Evolutionary conservation across 805 yeast species (phyloP).

Genomic region (Ogataea philodendri): DNA sequence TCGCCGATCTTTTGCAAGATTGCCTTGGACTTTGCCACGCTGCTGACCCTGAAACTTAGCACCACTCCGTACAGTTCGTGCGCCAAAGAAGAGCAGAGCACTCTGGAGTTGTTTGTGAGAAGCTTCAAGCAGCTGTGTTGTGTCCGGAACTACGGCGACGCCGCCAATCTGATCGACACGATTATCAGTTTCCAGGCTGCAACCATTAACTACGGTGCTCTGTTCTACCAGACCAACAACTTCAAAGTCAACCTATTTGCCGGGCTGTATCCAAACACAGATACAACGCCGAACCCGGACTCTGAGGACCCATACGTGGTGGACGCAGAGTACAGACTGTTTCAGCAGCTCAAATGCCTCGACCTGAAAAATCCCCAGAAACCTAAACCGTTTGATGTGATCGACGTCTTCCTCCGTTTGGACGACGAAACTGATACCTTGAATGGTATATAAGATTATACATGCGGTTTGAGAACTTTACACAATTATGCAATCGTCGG

Average conservation of each 20-base stretch:
- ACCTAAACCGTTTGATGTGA: conserved; percentile 15
- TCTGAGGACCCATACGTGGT: conserved; percentile 7
- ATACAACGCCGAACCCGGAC: not conserved
- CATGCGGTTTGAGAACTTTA: no score
- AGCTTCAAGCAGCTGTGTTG: conserved; percentile 8
- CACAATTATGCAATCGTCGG: conserved; percentile 69
- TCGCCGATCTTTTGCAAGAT: conserved; percentile 26
- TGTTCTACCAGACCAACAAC: conserved; percentile 5
- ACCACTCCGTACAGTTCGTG: conserved; percentile 13
- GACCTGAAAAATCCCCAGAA: conserved; percentile 6
- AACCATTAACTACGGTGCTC: conserved; percentile 8
- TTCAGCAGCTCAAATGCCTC: conserved; percentile 7
- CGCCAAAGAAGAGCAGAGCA: conserved; percentile 9
- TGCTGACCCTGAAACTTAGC: conserved; percentile 11
- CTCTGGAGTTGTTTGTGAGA: conserved; percentile 10
- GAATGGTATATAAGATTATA: conserved; percentile 14
- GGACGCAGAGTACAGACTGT: conserved; percentile 9
- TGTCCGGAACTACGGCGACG: conserved; percentile 7
- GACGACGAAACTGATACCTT: conserved; percentile 26
- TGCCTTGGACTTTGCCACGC: conserved; percentile 23
- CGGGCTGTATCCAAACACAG: conserved; percentile 10
- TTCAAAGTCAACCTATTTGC: conserved; percentile 12
- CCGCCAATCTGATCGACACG: conserved; percentile 7
- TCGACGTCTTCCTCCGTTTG: conserved; percentile 20
- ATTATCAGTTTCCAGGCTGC: conserved; percentile 10